Conservation (phyloP, 2,329 filamentous ascomycete genomes). For the Cercospora sp. region DNA sequence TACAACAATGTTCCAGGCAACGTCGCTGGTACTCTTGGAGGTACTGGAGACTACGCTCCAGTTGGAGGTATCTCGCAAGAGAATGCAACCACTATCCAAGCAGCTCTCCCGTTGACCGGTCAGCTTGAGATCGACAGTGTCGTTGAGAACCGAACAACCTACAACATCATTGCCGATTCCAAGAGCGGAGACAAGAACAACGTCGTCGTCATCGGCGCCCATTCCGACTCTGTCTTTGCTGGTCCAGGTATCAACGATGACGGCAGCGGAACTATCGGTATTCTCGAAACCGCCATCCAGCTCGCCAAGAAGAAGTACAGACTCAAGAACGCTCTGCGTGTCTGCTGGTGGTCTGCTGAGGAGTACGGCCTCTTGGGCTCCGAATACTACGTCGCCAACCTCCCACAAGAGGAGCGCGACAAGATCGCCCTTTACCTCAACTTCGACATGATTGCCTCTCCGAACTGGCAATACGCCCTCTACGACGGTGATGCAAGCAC, state of each 20-base stretch:
- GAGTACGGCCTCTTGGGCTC: slow-evolving; percentile 64
- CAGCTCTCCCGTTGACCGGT: slow-evolving; percentile 50
- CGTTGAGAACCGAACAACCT: slow-evolving; percentile 50
- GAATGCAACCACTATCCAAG: slow-evolving; percentile 59
- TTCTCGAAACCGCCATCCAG: slow-evolving; percentile 61
- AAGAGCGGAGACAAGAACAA: slow-evolving; percentile 60
- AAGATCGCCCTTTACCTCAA: slow-evolving; percentile 69
- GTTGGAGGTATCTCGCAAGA: slow-evolving; percentile 66
- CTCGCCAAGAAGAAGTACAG: slow-evolving; percentile 63
- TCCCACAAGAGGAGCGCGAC: slow-evolving; percentile 50
- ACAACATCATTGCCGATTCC: slow-evolving; percentile 63
- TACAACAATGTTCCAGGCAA: slow-evolving; percentile 68
- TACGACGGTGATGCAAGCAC: slow-evolving; percentile 60
- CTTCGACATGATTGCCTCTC: slow-evolving; percentile 69
- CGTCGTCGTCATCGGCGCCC: slow-evolving; percentile 59
- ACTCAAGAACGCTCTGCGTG: slow-evolving; percentile 69
- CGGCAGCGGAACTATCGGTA: slow-evolving; percentile 64
- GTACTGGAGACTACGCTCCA: slow-evolving; percentile 59
- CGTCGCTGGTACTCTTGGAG: slow-evolving; percentile 64
- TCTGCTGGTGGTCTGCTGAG: slow-evolving; percentile 65
- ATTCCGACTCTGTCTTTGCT: slow-evolving; percentile 61
- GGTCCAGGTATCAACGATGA: slow-evolving; percentile 78
- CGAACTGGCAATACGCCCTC: slow-evolving; percentile 59
- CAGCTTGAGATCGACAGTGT: slow-evolving; percentile 47
- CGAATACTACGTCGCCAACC: slow-evolving; percentile 53